phyloP scores from a whole-genome alignment of 345 rosid genomes.

The Lumnitzera racemosa region DNA sequence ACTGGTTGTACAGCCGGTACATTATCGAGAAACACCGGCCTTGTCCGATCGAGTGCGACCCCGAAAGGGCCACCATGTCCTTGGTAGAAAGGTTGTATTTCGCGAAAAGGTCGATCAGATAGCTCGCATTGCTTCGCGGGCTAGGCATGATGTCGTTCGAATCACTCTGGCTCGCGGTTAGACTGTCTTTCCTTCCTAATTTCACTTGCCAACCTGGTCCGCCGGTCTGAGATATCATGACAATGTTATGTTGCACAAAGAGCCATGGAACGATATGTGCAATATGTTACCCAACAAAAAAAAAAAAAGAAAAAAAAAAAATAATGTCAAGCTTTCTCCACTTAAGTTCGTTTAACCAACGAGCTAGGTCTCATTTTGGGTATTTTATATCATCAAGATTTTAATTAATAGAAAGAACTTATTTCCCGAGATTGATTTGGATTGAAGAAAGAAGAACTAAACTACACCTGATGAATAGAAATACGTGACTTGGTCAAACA shows the following conservation, averaged over 20 bases:
- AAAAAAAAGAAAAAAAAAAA: not conserved
- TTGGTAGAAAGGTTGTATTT: slow-evolving; percentile 57
- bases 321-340: not conserved
- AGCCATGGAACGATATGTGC: not conserved
- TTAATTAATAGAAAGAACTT: too few relatives aligned
- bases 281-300: not conserved
- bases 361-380: too few relatives aligned
- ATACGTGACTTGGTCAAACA: too few relatives aligned
- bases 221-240: slow-evolving; percentile 43
- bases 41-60: slow-evolving; percentile 88
- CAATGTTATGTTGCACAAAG: not conserved
- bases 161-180: slow-evolving; percentile 71
- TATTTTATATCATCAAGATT: too few relatives aligned
- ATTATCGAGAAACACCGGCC: slow-evolving; percentile 82
- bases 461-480: too few relatives aligned
- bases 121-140: slow-evolving; percentile 72
- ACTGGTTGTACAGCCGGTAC: slow-evolving; percentile 88
- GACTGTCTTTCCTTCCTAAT: slow-evolving; percentile 74
- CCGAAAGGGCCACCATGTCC: slow-evolving; percentile 91
- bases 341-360: too few relatives aligned
- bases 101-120: slow-evolving; percentile 49
- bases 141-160: slow-evolving; percentile 73
- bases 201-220: slow-evolving; percentile 88
- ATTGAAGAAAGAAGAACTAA: too few relatives aligned
- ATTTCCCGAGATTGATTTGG: too few relatives aligned